Evolutionary conservation across 306 rosid genomes (phyloP), one percentile per base, ranked within the genome.

Genomic region (Argentina anserina): DNA sequence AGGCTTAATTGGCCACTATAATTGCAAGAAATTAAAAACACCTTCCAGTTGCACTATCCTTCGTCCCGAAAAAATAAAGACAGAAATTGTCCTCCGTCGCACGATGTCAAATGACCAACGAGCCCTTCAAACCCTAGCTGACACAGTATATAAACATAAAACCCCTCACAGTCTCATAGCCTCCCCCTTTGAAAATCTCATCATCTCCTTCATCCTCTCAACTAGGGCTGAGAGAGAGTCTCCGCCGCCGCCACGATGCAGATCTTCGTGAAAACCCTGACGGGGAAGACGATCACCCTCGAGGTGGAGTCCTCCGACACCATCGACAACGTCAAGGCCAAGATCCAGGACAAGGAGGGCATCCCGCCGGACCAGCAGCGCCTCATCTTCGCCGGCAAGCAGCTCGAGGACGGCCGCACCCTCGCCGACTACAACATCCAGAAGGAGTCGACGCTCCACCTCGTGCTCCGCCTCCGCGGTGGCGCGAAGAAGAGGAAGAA

Each of bases 341-440:
- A 92, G 89, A 92, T 92, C 77, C 98, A 92, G 67, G 96, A 92
- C 92, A 92, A 92, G 87, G 96, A 92, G 23, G 97, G 97, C 1
- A 92, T 92, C 41, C 97, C 97, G 0, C 97, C 97, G 67, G 96
- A 92, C 88, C 97, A 92, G 84, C 97, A 92, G 75, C 89, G 97
- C 2, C 90, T 92, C 63, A 92, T 92, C 80, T 92, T 92, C 89
- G 96, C 96, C 81, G 96, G 97, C 4, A 92, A 92, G 61, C 97
- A 92, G 81, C 96, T 92, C 7, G 97, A 92, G 75, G 98, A 92
- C 65, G 98, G 98, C 49, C 94, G 98, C 34, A 92, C 98, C 58
- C 92, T 92, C 53, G 98, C 98, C 29, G 98, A 92, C 66, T 92
- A 92, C 83, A 92, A 92, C 79, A 92, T 92, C 84, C 96, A 92